A percentile compares a stretch with the other conserved stretches of the same genome.
Evolutionary conservation across 805 yeast species (phyloP).

Genomic region (Starmera caribaea): DNA sequence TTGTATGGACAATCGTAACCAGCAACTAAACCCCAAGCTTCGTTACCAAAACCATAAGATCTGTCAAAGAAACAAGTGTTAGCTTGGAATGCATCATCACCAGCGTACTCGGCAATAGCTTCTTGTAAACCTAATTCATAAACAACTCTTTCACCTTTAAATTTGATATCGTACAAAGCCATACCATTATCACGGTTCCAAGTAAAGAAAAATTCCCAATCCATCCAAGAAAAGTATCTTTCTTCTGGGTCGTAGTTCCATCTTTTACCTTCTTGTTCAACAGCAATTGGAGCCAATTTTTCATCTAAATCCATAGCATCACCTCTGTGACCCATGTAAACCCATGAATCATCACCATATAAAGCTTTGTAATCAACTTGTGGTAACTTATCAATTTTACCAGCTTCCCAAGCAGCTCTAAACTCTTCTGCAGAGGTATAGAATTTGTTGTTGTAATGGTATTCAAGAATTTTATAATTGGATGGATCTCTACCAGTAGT

Average conservation of each 20-base stretch:
- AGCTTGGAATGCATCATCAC: slow-evolving; percentile 23
- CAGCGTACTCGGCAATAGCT: slow-evolving; percentile 21
- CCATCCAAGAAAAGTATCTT: slow-evolving; percentile 22
- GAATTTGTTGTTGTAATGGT: slow-evolving; percentile 14
- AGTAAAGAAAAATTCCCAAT: slow-evolving; percentile 18
- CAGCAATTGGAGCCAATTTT: slow-evolving; percentile 12
- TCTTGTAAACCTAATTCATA: slow-evolving; percentile 20
- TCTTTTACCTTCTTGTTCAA: slow-evolving; percentile 20
- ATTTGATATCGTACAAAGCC: slow-evolving; percentile 17
- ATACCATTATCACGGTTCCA: slow-evolving; percentile 19
- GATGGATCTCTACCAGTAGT: slow-evolving; percentile 16
- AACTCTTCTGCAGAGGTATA: slow-evolving; percentile 17
- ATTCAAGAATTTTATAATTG: slow-evolving; percentile 7
- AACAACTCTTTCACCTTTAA: slow-evolving; percentile 21
- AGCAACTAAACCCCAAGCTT: slow-evolving; percentile 20
- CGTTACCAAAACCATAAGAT: slow-evolving; percentile 20
- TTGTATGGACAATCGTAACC: slow-evolving; percentile 22
- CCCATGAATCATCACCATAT: slow-evolving; percentile 5
- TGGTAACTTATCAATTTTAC: slow-evolving; percentile 11
- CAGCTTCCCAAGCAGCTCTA: slow-evolving; percentile 14
- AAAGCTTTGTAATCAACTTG: slow-evolving; percentile 4
- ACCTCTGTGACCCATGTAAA: slow-evolving; percentile 7
- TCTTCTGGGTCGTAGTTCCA: slow-evolving; percentile 17
- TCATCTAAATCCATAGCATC: slow-evolving; percentile 15
- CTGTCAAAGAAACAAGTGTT: slow-evolving; percentile 17